Evolutionary conservation across 1,284 basidiomycete species (phyloP), one percentile per base, ranked within the genome.

Genomic region (Melampsora larici-populina): DNA sequence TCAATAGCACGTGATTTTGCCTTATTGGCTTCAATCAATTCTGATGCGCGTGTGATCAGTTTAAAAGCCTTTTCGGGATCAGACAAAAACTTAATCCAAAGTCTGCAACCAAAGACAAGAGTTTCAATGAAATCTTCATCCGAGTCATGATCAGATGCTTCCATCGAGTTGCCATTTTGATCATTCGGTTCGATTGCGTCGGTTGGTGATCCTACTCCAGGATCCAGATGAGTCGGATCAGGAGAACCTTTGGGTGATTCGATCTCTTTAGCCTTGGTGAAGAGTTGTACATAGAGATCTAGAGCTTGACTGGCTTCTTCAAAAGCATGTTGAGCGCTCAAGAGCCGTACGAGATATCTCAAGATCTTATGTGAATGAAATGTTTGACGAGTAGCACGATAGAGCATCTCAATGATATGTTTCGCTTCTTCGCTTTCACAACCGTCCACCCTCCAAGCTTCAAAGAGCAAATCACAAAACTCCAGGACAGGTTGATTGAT

Each of bases 351-450:
- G 86, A 96, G 90, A 83, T 95, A 92, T 0, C 93, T 89, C 77
- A 92, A 88, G 18, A 96, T 86, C 9, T 89, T 88, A 80, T 90
- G 90, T 0, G 92, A 94, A 82, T 96, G 94, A 86, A 97, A 96
- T 0, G 94, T 97, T 29, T 93, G 87, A 24, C 90, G 89, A 11
- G 92, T 94, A 1, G 92, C 90, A 92, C 93, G 94, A 91, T 93
- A 94, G 0, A 97, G 86, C 18, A 92, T 87, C 89, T 93, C 80
- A 21, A 81, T 80, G 7, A 80, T 70, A 67, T 81, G 71, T 75
- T 70, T 76, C 2, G 78, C 74, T 33, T 81, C 79, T 69, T 49
- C 60, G 68, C 75, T 74, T 49, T 76, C 70, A 70, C 21, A 76
- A 43, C 66, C 74, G n/a, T 55, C 74, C 13, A 76, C 58, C 60